These are phyloP conservation scores for Fusarium chlamydosporum DNA, from an alignment of 2,329 filamentous ascomycete species.

Conservation along the genomic window DNA sequence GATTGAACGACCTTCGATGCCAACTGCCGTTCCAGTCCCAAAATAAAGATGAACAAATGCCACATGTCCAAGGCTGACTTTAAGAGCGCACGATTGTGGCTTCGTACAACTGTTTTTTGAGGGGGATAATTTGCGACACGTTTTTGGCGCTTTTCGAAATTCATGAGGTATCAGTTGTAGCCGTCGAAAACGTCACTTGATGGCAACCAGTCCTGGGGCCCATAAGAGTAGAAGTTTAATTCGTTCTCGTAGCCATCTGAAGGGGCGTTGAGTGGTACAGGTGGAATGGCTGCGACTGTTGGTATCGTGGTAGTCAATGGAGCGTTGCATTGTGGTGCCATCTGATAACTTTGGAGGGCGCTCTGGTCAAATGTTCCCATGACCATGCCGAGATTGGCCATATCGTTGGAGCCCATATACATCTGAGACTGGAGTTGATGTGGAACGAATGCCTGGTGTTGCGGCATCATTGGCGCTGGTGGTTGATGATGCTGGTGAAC, in stretches of 20 bases:
- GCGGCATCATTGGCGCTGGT: slow-evolving; percentile 17
- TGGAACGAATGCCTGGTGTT: slow-evolving; percentile 43
- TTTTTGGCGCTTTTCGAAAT: not conserved
- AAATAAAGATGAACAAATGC: not conserved
- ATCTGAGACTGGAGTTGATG: slow-evolving; percentile 30
- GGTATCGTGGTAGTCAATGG: slow-evolving; percentile 20
- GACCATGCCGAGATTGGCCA: slow-evolving; percentile 55
- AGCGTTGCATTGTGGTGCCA: slow-evolving; percentile 28
- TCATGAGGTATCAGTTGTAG: slow-evolving; percentile 23
- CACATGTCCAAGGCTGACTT: not conserved
- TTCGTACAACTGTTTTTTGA: not conserved
- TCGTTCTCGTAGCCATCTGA: slow-evolving; percentile 64
- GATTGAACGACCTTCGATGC: not conserved
- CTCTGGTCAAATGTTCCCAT: slow-evolving; percentile 57
- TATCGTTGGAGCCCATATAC: slow-evolving; percentile 26
- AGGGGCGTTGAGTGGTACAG: slow-evolving; percentile 46
- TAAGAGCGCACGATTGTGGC: not conserved
- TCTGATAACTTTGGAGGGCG: slow-evolving; percentile 32
- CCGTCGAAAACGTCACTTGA: slow-evolving; percentile 43
- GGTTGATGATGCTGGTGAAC: slow-evolving; percentile 20
- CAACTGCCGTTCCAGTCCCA: not conserved
- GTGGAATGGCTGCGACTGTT: slow-evolving; percentile 6
- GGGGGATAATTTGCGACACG: not conserved
- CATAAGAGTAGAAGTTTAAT: slow-evolving; percentile 61
- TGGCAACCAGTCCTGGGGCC: slow-evolving; percentile 50